A percentile compares a stretch with the other conserved stretches of the same genome.
Conservation (phyloP, 2,329 filamentous ascomycete species). For the Colletotrichum plurivorum region DNA sequence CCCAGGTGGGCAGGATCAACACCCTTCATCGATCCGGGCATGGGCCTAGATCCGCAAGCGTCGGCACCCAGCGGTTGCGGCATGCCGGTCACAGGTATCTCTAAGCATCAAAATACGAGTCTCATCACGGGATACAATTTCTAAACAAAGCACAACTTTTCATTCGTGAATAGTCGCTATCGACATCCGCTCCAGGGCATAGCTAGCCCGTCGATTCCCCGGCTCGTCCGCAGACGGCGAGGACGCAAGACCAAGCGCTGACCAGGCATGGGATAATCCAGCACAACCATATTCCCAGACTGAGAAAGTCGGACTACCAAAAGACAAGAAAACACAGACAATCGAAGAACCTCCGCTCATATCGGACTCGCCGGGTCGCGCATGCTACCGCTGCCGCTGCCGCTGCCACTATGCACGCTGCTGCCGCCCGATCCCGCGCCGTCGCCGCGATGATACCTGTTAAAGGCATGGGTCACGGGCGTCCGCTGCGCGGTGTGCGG, state of each 20-base stretch:
- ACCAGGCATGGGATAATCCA: conserved; percentile 4
- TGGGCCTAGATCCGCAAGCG: too few relatives aligned
- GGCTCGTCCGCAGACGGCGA: background rate
- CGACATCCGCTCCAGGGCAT: conserved; percentile 5
- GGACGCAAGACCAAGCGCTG: background rate
- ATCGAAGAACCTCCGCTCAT: conserved; percentile 30
- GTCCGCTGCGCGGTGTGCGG: conserved; percentile 40
- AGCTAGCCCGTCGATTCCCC: background rate
- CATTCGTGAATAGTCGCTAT: conserved; percentile 22
- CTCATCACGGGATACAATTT: background rate
- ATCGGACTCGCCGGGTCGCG: conserved; percentile 67
- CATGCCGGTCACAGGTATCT: too few relatives aligned
- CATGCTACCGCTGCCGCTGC: conserved; percentile 61
- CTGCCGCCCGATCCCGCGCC: conserved; percentile 40
- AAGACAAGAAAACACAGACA: conserved; percentile 32
- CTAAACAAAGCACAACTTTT: conserved; percentile 40
- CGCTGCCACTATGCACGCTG: conserved; percentile 55
- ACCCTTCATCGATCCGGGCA: too few relatives aligned
- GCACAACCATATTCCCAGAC: conserved; percentile 21
- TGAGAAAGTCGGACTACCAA: conserved; percentile 27
- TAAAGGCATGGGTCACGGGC: conserved; percentile 42
- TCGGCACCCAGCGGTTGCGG: too few relatives aligned
- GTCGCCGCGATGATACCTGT: conserved; percentile 31
- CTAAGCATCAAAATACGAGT: too few relatives aligned
- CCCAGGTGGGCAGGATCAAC: too few relatives aligned